Conservation (phyloP, 2,329 filamentous ascomycete genomes). For the Tolypocladium amazonense region DNA sequence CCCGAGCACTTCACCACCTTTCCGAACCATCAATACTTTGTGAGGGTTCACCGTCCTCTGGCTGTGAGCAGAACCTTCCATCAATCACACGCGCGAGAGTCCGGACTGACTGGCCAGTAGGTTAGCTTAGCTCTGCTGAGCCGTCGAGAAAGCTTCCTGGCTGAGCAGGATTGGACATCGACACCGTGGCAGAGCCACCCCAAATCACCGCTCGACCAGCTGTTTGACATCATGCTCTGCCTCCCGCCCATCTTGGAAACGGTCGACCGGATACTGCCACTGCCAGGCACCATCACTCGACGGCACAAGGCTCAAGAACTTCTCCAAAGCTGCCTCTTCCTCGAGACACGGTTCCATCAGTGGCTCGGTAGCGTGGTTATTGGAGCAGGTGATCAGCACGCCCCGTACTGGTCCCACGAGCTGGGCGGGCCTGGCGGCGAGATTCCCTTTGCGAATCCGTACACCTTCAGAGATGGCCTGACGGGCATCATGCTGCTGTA, state of each 20-base stretch:
- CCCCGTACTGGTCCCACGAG: constrained; percentile 30
- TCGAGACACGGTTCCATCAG: constrained; percentile 35
- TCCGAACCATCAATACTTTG: constrained; percentile 48
- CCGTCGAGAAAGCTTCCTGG: constrained; percentile 39
- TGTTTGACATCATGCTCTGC: constrained; percentile 39
- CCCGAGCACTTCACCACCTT: constrained; percentile 37
- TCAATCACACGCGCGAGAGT: not conserved
- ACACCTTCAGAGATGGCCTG: constrained; percentile 32
- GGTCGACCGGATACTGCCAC: constrained; percentile 29
- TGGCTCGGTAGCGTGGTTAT: constrained; percentile 29
- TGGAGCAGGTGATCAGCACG: constrained; percentile 15
- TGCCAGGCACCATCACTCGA: constrained; percentile 28
- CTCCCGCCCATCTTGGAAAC: constrained; percentile 36
- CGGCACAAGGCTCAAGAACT: constrained; percentile 36
- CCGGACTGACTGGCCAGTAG: constrained; percentile 15
- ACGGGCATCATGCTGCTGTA: constrained; percentile 38
- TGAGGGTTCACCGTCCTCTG: constrained; percentile 40
- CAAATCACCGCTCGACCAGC: constrained; percentile 37
- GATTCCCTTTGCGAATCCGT: constrained; percentile 33
- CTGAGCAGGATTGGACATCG: constrained; percentile 38
- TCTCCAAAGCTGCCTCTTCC: constrained; percentile 32
- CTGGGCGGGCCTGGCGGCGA: constrained; percentile 15
- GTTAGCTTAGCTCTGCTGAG: constrained; percentile 37
- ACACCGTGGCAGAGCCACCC: constrained; percentile 41
- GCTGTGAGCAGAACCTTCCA: constrained; percentile 29